These are phyloP conservation scores for Triticum urartu DNA, from an alignment of 176 grass and related monocot genomes.

Conservation along the genomic window DNA sequence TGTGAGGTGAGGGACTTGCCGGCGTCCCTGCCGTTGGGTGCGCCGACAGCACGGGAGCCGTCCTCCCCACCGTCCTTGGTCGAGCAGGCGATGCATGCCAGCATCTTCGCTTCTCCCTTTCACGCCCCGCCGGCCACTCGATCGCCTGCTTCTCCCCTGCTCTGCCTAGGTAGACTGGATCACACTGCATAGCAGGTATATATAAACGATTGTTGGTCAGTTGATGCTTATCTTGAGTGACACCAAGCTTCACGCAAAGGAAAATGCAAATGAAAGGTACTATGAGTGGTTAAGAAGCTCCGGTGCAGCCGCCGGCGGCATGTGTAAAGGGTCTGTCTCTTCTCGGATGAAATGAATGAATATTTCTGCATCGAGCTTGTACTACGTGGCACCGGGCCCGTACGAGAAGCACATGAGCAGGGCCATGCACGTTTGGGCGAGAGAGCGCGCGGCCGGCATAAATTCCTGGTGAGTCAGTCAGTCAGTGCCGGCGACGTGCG, in stretches of 20 bases:
- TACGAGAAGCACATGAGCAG: not conserved
- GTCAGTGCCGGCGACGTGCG: not conserved
- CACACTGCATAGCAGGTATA: not conserved
- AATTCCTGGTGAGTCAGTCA: slow-evolving; percentile 4
- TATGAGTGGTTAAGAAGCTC: not conserved
- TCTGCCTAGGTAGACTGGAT: not conserved
- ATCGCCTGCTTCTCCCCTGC: not conserved
- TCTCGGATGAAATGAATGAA: not conserved
- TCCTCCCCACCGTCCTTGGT: slow-evolving; percentile 74
- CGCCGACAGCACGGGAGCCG: slow-evolving; percentile 44
- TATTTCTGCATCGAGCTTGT: not conserved
- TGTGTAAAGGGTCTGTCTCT: too few species aligned
- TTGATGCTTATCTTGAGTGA: not conserved
- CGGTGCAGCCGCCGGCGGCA: not conserved
- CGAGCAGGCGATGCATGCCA: slow-evolving; percentile 89
- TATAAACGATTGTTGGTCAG: too few species aligned
- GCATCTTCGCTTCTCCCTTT: slow-evolving; percentile 37
- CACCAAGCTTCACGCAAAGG: not conserved
- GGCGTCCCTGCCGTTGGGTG: slow-evolving; percentile 39
- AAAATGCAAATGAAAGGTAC: not conserved
- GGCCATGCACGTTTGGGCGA: not conserved
- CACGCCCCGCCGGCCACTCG: not conserved
- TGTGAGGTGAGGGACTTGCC: slow-evolving; percentile 87
- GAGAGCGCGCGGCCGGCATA: not conserved
- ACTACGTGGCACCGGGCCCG: not conserved